phyloP scores from a whole-genome alignment of 257 asterid genomes.

The Primulina tabacum region DNA sequence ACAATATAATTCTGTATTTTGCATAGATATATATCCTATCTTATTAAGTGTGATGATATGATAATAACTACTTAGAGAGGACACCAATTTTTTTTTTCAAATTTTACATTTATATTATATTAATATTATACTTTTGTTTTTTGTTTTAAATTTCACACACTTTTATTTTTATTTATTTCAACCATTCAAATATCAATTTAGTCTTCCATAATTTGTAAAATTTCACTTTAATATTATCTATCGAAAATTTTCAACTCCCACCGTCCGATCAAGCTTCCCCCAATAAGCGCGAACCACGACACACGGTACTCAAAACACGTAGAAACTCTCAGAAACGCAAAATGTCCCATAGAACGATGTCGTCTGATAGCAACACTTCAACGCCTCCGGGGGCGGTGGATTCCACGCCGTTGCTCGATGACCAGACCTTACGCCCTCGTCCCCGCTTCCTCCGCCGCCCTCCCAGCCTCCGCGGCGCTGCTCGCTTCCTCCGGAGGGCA shows the following conservation, averaged over 20 bases:
- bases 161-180: too few relatives aligned
- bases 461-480: constrained; percentile 61
- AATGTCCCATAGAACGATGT: constrained; percentile 28
- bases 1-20: too few relatives aligned
- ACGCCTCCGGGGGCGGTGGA: constrained; percentile 32
- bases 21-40: too few relatives aligned
- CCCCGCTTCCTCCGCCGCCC: constrained; percentile 47
- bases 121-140: too few relatives aligned
- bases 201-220: too few relatives aligned
- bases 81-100: too few relatives aligned
- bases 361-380: constrained; percentile 31
- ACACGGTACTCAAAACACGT: neutral
- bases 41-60: too few relatives aligned
- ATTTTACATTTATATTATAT: too few relatives aligned
- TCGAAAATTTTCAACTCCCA: neutral
- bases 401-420: constrained; percentile 42
- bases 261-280: neutral
- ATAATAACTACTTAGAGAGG: too few relatives aligned
- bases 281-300: neutral
- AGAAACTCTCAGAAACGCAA: neutral
- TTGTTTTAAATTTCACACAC: too few relatives aligned
- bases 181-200: too few relatives aligned
- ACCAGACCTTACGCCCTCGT: constrained; percentile 32
- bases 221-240: too few relatives aligned
- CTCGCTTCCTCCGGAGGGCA: constrained; percentile 59